phyloP scores from a whole-genome alignment of 148 eudicot species.

The Talinum fruticosum region DNA sequence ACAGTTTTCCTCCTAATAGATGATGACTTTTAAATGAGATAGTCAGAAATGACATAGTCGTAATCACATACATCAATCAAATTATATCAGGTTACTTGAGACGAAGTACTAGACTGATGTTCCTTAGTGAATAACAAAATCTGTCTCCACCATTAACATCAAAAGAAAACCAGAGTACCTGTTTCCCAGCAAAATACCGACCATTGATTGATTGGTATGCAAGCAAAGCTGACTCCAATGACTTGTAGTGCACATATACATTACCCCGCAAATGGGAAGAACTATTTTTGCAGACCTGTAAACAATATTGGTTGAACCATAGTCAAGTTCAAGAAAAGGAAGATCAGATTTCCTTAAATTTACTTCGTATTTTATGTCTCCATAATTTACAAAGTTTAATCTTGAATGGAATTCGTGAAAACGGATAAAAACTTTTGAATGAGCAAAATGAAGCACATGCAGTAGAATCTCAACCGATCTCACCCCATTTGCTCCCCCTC shows the following conservation, averaged over 20 bases:
- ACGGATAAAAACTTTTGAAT: neutral
- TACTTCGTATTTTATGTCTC: neutral
- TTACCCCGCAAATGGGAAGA: slow-evolving; percentile 93
- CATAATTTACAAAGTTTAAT: neutral
- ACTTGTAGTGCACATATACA: slow-evolving; percentile 84
- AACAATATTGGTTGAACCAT: neutral
- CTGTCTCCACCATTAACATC: neutral
- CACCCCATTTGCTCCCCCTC: neutral
- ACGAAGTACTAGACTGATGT: neutral
- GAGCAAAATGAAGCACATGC: slow-evolving; percentile 1
- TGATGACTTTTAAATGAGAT: neutral
- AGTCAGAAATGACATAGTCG: neutral
- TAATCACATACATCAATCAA: neutral
- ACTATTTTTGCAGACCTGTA: slow-evolving; percentile 88
- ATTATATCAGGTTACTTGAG: neutral
- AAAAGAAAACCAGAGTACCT: slow-evolving; percentile 39
- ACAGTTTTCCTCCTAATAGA: neutral
- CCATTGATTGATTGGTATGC: slow-evolving; percentile 80
- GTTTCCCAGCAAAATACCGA: slow-evolving; percentile 93
- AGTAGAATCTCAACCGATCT: neutral
- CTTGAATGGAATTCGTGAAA: neutral
- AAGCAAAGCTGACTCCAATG: slow-evolving; percentile 70
- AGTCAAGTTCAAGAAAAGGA: neutral
- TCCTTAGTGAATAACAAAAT: neutral
- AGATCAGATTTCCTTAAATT: neutral